These are phyloP conservation scores for Aquilaria malaccensis DNA, from an alignment of 345 rosid species.

Conservation along the genomic window DNA sequence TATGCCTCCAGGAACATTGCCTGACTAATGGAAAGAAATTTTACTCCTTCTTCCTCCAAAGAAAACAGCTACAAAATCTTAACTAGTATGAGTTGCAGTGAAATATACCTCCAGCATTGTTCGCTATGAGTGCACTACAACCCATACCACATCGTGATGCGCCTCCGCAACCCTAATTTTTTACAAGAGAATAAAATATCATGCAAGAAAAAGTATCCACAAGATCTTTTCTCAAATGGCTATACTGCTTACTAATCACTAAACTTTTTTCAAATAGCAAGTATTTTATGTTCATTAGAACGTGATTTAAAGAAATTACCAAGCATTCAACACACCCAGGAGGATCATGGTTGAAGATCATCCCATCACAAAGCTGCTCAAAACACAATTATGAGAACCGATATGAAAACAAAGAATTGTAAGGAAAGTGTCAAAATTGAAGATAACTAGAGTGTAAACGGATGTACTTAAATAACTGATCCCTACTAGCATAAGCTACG, in stretches of 20 bases:
- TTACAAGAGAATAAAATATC: constrained; percentile 9
- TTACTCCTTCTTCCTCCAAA: no score
- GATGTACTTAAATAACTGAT: no score
- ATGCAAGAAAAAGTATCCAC: constrained; percentile 6
- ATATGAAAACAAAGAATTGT: constrained; percentile 18
- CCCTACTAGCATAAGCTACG: no score
- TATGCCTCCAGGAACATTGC: no score
- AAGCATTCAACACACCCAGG: constrained; percentile 77
- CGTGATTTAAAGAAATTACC: constrained; percentile 36
- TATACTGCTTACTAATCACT: background rate
- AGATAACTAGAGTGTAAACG: no score
- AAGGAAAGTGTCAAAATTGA: no score
- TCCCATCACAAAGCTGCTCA: constrained; percentile 80
- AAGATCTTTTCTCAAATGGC: background rate
- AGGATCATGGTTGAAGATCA: constrained; percentile 86
- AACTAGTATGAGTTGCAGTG: background rate
- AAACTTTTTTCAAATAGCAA: background rate
- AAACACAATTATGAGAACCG: constrained; percentile 21
- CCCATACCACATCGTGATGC: constrained; percentile 69
- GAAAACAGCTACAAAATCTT: no score
- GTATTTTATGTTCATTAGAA: no score
- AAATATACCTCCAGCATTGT: constrained; percentile 49
- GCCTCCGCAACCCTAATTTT: constrained; percentile 75
- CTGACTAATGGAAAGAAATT: no score
- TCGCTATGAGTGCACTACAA: constrained; percentile 74